Percentiles rank a stretch among this genome's conserved stretches.
Evolutionary conservation across 306 rosid genomes (phyloP).

Genomic region (Ormosia semicastrata): DNA sequence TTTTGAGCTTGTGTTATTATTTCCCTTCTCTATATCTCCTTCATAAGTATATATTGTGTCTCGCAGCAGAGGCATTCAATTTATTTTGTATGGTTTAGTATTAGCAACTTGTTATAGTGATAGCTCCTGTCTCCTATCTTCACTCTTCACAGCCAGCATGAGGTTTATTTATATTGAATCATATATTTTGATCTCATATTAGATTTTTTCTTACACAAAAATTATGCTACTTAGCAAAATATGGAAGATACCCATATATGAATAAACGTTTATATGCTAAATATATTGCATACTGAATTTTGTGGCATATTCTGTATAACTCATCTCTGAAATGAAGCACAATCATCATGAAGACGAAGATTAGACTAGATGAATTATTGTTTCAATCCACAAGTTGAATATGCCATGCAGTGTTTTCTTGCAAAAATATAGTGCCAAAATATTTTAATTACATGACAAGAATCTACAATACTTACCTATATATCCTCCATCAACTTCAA

Average conservation of each 20-base stretch:
- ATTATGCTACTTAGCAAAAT: too few relatives aligned
- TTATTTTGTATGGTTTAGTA: too few relatives aligned
- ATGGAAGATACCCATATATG: neutral
- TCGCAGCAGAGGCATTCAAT: too few relatives aligned
- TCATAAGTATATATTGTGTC: too few relatives aligned
- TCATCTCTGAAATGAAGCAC: neutral
- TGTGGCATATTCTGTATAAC: neutral
- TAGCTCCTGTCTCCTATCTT: too few relatives aligned
- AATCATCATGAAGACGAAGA: neutral
- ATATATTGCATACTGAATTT: neutral
- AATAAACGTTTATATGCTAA: neutral
- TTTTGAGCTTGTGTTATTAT: too few relatives aligned
- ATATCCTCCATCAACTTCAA: neutral
- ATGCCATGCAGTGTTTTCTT: neutral
- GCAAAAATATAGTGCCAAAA: neutral
- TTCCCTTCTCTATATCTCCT: too few relatives aligned
- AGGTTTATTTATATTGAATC: too few relatives aligned
- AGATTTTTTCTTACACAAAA: too few relatives aligned
- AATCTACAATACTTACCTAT: slow-evolving; percentile 5
- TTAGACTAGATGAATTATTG: neutral
- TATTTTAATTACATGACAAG: neutral
- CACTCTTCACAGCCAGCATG: too few relatives aligned
- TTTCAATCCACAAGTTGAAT: neutral
- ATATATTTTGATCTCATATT: too few relatives aligned
- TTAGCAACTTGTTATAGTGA: too few relatives aligned